Evolutionary conservation across 495 filamentous ascomycete genomes (phyloP), one percentile per base, ranked within the genome.

Genomic region (Aspergillus cavernicola): DNA sequence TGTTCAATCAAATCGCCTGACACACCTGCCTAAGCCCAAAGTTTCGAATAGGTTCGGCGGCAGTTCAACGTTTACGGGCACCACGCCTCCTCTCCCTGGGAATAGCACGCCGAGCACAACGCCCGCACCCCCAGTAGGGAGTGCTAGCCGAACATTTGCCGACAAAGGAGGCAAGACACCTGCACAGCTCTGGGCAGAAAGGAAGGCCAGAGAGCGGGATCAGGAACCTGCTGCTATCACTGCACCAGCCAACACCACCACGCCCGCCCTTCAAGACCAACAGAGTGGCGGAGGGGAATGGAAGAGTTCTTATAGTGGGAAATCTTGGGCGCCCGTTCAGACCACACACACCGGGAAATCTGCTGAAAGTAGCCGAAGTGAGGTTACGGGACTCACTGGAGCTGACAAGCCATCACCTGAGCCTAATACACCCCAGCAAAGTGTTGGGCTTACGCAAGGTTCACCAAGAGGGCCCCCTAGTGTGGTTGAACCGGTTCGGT

Each of bases 181-280:
- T 15, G 91, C 95, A 19, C 93, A 99, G 65, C 67, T 96, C 15
- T 99, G 93, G 93, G 92, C 92, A 0, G 93, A 99, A 71, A 95
- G 88, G 69, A 98, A 97, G 73, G 90, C 87, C 20, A 81, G 83
- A 47, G 87, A 95, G 62, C 78, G 85, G 16, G 87, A 84, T 66
- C 28, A 73, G 39, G 74, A 73, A 39, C 68, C 72, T 23, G 63
- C 54, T 32, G 43, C 62, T 40, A 61, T 62, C 31, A 40, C 67
- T 28, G 39, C 73, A n/a, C 37, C 61, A 12, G 53, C 66, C 12
- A 60, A 68, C 0, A 64, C 70, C 20, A 63, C 72, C 3, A 63
- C 71, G 33, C 69, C 84, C 19, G 77, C 85, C 1, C 69, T 91
- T 31, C 67, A 73, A 24, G 74, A 74, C 37, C 89, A 95, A 63